Evolutionary conservation across 805 yeast genomes (phyloP).

Genomic region (Wickerhamiella parazyma): DNA sequence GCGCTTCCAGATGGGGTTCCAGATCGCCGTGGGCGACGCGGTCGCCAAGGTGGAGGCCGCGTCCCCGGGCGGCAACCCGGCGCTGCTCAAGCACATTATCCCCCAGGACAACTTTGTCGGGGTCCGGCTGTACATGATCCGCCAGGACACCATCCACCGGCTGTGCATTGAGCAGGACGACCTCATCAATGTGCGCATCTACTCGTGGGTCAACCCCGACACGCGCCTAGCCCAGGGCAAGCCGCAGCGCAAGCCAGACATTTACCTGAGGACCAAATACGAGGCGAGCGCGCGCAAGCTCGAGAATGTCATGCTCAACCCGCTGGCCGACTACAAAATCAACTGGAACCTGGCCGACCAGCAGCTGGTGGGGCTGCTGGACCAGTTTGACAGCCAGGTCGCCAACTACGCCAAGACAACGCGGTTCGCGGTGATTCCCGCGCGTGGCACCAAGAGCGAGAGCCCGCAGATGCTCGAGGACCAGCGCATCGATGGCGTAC

Average conservation of each 20-base stretch:
- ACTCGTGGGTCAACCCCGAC: constrained; percentile 24
- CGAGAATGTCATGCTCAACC: constrained; percentile 40
- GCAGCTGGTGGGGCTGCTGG: constrained; percentile 80
- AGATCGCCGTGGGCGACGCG: constrained; percentile 62
- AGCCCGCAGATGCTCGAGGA: constrained; percentile 72
- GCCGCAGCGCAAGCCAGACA: constrained; percentile 31
- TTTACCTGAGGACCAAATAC: constrained; percentile 52
- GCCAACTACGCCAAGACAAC: constrained; percentile 43
- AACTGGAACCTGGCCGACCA: constrained; percentile 94
- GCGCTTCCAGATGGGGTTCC: constrained; percentile 77
- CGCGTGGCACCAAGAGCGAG: constrained; percentile 19
- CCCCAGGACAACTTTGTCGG: constrained; percentile 39
- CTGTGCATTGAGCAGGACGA: constrained; percentile 61
- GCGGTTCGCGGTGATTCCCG: constrained; percentile 75
- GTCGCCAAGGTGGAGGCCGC: constrained; percentile 55
- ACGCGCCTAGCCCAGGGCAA: not conserved
- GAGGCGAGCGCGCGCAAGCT: constrained; percentile 52
- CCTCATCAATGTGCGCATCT: constrained; percentile 66
- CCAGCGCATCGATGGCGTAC: constrained; percentile 77
- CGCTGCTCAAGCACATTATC: constrained; percentile 42
- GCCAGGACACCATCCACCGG: constrained; percentile 78
- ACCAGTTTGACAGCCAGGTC: constrained; percentile 38
- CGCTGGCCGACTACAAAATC: constrained; percentile 26
- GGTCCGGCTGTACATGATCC: constrained; percentile 55
- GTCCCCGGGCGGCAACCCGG: constrained; percentile 42